These are phyloP conservation scores for Vicia villosa DNA, from an alignment of 306 rosid species.

Conservation along the genomic window DNA sequence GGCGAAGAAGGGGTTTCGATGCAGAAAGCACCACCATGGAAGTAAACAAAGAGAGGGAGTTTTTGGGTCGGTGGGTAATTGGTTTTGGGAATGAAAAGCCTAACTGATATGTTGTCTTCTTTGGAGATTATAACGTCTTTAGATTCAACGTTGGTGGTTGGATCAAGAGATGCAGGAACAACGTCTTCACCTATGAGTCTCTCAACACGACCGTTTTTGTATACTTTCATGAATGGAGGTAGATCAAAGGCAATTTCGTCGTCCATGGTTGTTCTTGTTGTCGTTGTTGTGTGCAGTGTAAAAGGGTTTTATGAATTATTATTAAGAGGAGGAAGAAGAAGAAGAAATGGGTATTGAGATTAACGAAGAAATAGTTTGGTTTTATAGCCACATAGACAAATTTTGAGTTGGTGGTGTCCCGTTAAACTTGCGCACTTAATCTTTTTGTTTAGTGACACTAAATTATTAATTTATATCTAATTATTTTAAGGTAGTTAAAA, in stretches of 20 bases:
- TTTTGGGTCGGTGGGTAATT: conserved; percentile 33
- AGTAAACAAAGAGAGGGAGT: conserved; percentile 65
- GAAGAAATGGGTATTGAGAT: conserved; percentile 21
- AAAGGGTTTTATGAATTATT: neutral
- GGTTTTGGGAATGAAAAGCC: conserved; percentile 60
- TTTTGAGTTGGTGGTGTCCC: neutral
- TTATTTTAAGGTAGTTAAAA: no score
- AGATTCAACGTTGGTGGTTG: conserved; percentile 58
- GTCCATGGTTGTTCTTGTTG: neutral
- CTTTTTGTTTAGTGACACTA: neutral
- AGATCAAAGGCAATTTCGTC: conserved; percentile 43
- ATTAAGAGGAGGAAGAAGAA: neutral
- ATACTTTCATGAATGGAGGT: conserved; percentile 56
- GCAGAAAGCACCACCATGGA: conserved; percentile 78
- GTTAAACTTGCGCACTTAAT: neutral
- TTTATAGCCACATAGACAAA: neutral
- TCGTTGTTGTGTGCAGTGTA: neutral
- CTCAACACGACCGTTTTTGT: conserved; percentile 62
- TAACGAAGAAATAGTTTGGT: neutral
- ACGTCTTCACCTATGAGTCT: conserved; percentile 47
- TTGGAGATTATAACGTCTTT: conserved; percentile 66
- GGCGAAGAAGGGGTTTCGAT: conserved; percentile 63
- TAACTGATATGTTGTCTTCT: conserved; percentile 50
- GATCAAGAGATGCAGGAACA: conserved; percentile 48
- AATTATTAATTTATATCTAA: no score